Base-by-base conservation (phyloP, 1,139 yeast species). In the Blastobotrys illinoisensis region DNA sequence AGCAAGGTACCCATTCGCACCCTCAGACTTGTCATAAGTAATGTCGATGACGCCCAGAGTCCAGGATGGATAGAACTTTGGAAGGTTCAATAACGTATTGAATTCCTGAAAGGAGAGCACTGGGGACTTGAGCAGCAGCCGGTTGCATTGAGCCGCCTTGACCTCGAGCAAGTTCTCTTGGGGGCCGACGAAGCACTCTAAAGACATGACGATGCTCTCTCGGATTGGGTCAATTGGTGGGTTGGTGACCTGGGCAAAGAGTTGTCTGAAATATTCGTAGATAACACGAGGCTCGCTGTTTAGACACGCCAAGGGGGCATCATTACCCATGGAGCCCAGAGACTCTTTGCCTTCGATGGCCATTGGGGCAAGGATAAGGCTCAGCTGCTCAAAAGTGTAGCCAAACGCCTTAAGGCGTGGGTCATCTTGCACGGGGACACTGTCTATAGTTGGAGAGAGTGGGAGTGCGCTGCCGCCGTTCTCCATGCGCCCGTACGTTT, bases 151-250 rank as follows among this genome's bases (percentile, higher is more conserved):
- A 58, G 81, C 79, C 20, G 97, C 86, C 68, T 85, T 85, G 90
- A 90, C 89, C 72, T 93, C 98, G 67, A 93, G 80, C 62, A 93
- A 76, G 70, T 93, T 93, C 60, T 98, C 97, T 73, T 93, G 98
- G 21, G 99, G 98, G 55, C 99, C 99, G 65, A 93, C 85, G 72
- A 88, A 89, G 75, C 99, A 93, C 71, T 91, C 97, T 64, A 93
- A 79, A 16, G 97, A 88, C 99, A 93, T 93, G 69, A 93, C 98
- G 64, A 93, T 88, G 60, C 86, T 85, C 74, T 93, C 99, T 71
- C 99, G 85, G 64, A 93, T 93, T 52, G 99, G 98, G 71, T 93
- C 99, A 68, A 93, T 93, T 55, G 99, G 99, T 58, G 99, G 99
- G 73, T 93, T 93, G 46, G 99, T 93, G 55, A 93, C 99, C 75